Evolutionary conservation across 2,329 filamentous ascomycete genomes (phyloP).

Genomic region (Periglandula ipomoeae): DNA sequence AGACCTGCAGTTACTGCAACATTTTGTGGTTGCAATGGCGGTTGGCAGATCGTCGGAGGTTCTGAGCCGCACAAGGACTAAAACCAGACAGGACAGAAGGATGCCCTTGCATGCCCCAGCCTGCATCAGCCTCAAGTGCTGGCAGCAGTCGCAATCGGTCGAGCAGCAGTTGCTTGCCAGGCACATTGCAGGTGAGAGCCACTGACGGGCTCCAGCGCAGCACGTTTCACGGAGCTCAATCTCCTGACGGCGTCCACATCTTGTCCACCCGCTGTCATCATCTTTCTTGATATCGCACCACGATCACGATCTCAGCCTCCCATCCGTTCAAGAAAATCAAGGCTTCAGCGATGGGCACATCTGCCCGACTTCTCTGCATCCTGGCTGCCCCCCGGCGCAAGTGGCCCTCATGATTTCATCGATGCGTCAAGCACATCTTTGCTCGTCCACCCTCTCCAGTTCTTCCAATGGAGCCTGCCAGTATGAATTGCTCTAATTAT

Average conservation of each 20-base stretch:
- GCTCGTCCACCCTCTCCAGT: background rate
- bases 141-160: background rate
- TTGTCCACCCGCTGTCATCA: no score
- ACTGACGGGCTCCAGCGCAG: background rate
- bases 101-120: no score
- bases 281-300: background rate
- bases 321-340: background rate
- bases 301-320: background rate
- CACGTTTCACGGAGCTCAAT: background rate
- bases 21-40: no score
- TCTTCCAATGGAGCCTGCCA: constrained; percentile 1
- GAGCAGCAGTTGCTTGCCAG: background rate
- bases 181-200: background rate
- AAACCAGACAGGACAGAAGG: no score
- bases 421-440: background rate
- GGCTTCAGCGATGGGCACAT: background rate
- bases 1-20: no score
- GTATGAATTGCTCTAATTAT: background rate
- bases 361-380: no score
- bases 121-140: no score
- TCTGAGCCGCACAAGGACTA: no score
- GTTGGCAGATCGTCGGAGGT: no score
- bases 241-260: background rate
- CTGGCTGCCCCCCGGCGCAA: background rate
- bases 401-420: constrained; percentile 1